Evolutionary conservation across 73 alveolate genomes (phyloP), one percentile per base, ranked within the genome.

Genomic region (Paramecium pentaurelia): DNA sequence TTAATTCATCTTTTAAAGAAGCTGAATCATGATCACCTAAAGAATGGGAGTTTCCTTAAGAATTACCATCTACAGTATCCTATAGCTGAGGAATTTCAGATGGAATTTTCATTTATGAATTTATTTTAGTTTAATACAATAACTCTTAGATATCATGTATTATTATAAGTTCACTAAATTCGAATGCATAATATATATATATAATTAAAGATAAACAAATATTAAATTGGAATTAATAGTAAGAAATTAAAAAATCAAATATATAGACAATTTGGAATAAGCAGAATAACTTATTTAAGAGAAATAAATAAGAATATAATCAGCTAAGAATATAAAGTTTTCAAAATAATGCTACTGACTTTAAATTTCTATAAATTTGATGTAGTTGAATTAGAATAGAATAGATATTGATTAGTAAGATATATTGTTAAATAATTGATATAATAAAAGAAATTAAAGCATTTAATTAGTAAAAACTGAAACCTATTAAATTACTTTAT

Each of bases 401-500:
- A 30, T 22, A 22, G 25, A n/a, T n/a, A 14, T 18, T 37, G 16
- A 32, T 34, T 10, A 70, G 88, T 7, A 75, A 75, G 40, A 37
- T 75, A 22, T 22, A 75, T 75, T 3, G 68, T 75, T 2, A 75
- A 70, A 75, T 7, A 75, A 37, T 45, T 75, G n/a, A 68, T 70
- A 18, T 30, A 75, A 75, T 22, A 22, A 70, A 70, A 18, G 58
- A 75, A 38, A 30, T 64, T 3, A 87, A 51, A 49, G 93, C 89
- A 9, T 38, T 22, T 87, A 64, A 87, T 87, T 3, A 22, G 93
- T 87, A 16, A 89, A 87, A 27, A 40, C 88, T 10, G 93, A 87
- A 60, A 22, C 25, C 25, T 22, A 22, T 22, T 22, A 22, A 22
- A 22, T 22, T 22, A 22, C 25, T 22, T 22, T 22, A 22, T 22